Conservation (phyloP, 1,139 yeast genomes). For the Saccharomyces hybrid region DNA sequence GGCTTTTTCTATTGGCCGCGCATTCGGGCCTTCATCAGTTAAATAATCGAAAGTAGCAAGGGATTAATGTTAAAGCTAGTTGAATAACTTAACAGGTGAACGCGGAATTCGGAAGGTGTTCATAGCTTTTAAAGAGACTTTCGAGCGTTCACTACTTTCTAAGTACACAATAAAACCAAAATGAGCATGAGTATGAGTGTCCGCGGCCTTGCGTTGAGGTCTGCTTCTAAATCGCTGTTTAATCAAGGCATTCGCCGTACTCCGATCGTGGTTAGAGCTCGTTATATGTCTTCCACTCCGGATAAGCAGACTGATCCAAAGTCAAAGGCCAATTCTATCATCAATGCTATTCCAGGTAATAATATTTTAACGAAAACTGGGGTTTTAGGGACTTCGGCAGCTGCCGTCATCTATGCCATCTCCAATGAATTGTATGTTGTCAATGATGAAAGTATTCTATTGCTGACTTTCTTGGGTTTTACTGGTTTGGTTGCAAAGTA, state of each 20-base stretch:
- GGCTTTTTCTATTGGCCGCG: not conserved
- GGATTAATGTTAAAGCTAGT: not conserved
- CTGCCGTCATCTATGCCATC: constrained; percentile 89
- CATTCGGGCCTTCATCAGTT: not conserved
- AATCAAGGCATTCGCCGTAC: not conserved
- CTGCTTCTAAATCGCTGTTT: not conserved
- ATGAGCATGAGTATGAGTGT: not conserved
- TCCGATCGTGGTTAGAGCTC: constrained; percentile 46
- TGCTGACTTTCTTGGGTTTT: constrained; percentile 73
- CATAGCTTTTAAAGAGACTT: not conserved
- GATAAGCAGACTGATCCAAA: constrained; percentile 65
- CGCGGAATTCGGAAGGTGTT: not conserved
- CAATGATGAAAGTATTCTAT: constrained; percentile 88
- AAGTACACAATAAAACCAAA: not conserved
- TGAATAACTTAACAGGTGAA: not conserved
- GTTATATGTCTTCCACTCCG: constrained; percentile 45
- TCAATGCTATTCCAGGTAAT: constrained; percentile 92
- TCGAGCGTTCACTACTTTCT: not conserved
- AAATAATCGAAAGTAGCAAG: not conserved
- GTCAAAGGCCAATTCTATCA: constrained; percentile 81
- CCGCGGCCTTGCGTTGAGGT: not conserved
- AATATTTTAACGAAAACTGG: constrained; percentile 86
- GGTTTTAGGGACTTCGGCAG: constrained; percentile 87
- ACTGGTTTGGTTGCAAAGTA: constrained; percentile 72
- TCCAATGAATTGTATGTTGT: constrained; percentile 87